Percentiles rank a stretch among this genome's conserved stretches.
Evolutionary conservation across 805 yeast genomes (phyloP).

Genomic region (Metschnikowia cerradonensis): DNA sequence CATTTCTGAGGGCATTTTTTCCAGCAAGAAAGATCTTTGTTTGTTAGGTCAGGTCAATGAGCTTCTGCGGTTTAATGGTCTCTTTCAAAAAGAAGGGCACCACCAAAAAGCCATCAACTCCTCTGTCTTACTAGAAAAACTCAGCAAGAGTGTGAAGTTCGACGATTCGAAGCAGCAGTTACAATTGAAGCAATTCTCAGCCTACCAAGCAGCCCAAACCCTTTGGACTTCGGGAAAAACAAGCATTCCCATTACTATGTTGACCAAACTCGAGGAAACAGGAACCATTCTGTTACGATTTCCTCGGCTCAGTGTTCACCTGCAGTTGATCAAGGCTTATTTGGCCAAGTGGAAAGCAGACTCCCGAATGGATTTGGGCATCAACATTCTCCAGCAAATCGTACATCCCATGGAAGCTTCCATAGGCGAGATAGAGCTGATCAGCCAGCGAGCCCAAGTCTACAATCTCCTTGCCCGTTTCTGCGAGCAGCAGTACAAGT

Average conservation of each 20-base stretch:
- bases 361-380: constrained; percentile 65
- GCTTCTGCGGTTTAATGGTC: constrained; percentile 37
- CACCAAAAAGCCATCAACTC: constrained; percentile 51
- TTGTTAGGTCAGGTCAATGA: constrained; percentile 33
- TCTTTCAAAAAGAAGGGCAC: constrained; percentile 34
- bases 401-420: constrained; percentile 43
- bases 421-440: constrained; percentile 11
- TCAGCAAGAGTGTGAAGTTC: constrained; percentile 20
- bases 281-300: constrained; percentile 16
- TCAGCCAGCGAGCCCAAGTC: constrained; percentile 38
- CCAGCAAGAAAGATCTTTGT: constrained; percentile 3
- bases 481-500: constrained; percentile 61
- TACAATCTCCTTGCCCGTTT: constrained; percentile 65
- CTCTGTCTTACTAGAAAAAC: constrained; percentile 40
- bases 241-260: constrained; percentile 51
- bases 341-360: constrained; percentile 68
- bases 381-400: constrained; percentile 52
- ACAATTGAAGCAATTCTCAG: constrained; percentile 12
- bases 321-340: constrained; percentile 33
- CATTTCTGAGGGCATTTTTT: no score
- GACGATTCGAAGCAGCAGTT: constrained; percentile 10
- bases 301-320: constrained; percentile 18
- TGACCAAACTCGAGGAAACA: constrained; percentile 27
- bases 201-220: constrained; percentile 49
- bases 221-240: constrained; percentile 64